A percentile compares a stretch with the other conserved stretches of the same genome.
phyloP scores from a whole-genome alignment of 306 rosid species.

The Boehmeria nivea region DNA sequence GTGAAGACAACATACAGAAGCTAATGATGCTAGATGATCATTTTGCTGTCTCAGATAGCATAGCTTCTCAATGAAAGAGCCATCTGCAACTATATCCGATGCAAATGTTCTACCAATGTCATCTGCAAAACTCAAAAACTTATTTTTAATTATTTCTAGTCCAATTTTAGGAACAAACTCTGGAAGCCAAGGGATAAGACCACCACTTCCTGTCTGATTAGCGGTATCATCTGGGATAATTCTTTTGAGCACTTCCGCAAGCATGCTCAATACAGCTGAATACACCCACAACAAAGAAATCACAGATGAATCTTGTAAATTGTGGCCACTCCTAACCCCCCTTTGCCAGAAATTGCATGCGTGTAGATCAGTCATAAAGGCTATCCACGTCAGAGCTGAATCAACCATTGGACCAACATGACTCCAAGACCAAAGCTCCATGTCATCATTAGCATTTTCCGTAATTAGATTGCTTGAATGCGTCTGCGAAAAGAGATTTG shows the following conservation, averaged over 20 bases:
- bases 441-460: constrained; percentile 33
- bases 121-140: constrained; percentile 41
- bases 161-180: constrained; percentile 87
- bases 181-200: constrained; percentile 79
- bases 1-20: constrained; percentile 69
- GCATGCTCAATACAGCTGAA: constrained; percentile 66
- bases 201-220: constrained; percentile 30
- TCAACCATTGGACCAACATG: constrained; percentile 88
- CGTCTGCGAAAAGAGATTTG: constrained; percentile 56
- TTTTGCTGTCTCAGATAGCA: constrained; percentile 51
- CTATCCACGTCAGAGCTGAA: constrained; percentile 76
- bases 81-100: constrained; percentile 27
- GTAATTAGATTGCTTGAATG: constrained; percentile 28
- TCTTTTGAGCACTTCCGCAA: constrained; percentile 61
- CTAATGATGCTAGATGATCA: constrained; percentile 62
- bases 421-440: constrained; percentile 88
- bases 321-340: constrained; percentile 24
- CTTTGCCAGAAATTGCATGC: constrained; percentile 36
- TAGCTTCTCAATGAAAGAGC: constrained; percentile 57
- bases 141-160: constrained; percentile 58
- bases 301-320: constrained; percentile 24
- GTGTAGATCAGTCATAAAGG: constrained; percentile 49
- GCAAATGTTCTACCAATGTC: constrained; percentile 28
- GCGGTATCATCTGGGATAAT: constrained; percentile 47
- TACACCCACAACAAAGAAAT: constrained; percentile 74